Evolutionary conservation across 176 grass and related monocot genomes (phyloP), one percentile per base, ranked within the genome.

Genomic region (Phyllostachys edulis): DNA sequence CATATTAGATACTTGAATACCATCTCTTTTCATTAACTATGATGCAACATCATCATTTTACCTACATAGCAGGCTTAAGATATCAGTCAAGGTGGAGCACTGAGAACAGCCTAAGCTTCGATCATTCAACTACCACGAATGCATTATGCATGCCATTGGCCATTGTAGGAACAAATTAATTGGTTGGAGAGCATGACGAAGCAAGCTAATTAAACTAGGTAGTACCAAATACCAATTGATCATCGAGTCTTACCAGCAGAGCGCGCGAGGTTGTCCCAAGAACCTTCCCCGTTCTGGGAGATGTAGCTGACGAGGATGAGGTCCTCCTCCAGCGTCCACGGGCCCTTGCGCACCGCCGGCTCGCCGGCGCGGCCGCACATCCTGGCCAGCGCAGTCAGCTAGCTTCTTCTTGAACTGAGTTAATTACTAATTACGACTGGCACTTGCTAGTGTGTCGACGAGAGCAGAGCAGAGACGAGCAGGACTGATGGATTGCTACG

Each of bases 321-420:
- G 83, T 92, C 90, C 84, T 92, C 90, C 87, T 92, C 90, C 67
- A 92, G 82, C 50, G 77, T 89, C 90, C 90, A 92, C 10, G 90
- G 87, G 2, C 90, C 90, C 82, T 86, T 92, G 72, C 90, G 82
- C 68, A 89, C 82, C 41, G 73, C 89, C 57, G 80, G 49, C 71
- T 71, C 90, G 62, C 86, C 61, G 66, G 17, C 47, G 78, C 74
- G 45, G 59, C 74, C 61, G 78, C 71, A 66, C 74, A 39, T 52
- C 55, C 26, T 34, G 39, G 45, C 84, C 79, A 59, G 74, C 67
- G 34, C 54, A n/a, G 71, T 20, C 9, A 47, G 13, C 24, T 13
- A 14, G 0, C 2, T 55, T 10, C 14, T 61, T 70, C 12, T 39
- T 71, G 60, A 45, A 46, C 14, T 2, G 70, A 66, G 9, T 27